Base-by-base conservation (phyloP, 805 yeast genomes). In the Candida tallmaniae region DNA sequence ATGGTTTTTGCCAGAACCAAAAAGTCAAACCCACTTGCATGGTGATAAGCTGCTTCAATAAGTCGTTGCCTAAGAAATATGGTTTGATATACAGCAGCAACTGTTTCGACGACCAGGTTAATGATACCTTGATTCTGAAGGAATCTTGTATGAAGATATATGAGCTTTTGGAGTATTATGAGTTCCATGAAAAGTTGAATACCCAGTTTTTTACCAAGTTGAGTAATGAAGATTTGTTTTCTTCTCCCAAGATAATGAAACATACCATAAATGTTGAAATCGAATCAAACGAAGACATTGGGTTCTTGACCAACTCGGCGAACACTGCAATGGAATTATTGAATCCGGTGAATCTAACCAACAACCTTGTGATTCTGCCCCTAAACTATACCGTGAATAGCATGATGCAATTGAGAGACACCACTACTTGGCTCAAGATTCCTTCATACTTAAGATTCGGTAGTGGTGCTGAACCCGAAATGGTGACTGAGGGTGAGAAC, bases 341-440 rank as follows among this genome's bases (percentile, higher is more conserved):
- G n/a, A 49, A 60, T 31, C 69, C 69, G 0, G 39, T 58, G 5
- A 57, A 48, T 32, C 41, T 65, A 11, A 58, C 69, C 10, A 62
- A 58, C 38, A 54, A 53, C 34, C 47, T 62, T 20, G 62, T 65
- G 5, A 51, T 65, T 7, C 61, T 51, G 59, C 72, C 72, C 1
- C 28, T 66, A 5, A 57, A 48, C 30, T 52, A 47, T 27, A 63
- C 71, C 1, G 53, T 65, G 27, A 57, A 49, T 30, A 61, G 62
- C 10, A 51, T 64, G 48, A 50, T 47, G 35, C 48, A 43, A 15
- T 23, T 35, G 2, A 35, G 19, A 8, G 31, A 27, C 2, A 15
- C 38, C 17, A 29, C 34, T 10, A 35, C 32, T 27, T 54, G 58
- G 57, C 36, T 52, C 10, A 30, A 35, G 8, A 34, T 51, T 6